These are phyloP conservation scores for Aspergillus glaucus DNA, from an alignment of 2,329 filamentous ascomycete genomes.

Conservation along the genomic window DNA sequence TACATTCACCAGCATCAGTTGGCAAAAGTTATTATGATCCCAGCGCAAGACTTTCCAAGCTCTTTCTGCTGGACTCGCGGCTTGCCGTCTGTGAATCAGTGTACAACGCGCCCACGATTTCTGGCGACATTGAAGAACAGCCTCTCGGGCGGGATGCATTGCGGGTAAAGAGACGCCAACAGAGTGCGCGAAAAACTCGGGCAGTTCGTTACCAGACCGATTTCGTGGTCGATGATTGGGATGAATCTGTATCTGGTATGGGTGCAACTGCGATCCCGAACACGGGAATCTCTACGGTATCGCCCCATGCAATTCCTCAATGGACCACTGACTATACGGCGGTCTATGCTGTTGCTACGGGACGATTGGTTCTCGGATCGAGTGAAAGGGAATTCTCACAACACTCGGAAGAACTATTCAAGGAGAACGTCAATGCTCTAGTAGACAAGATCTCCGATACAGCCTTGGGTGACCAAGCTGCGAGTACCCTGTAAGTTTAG, in stretches of 20 bases:
- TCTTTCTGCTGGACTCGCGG: conserved; percentile 28
- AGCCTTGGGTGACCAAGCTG: conserved; percentile 3
- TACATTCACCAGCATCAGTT: conserved; percentile 12
- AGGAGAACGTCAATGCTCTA: conserved; percentile 18
- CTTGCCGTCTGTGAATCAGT: conserved; percentile 31
- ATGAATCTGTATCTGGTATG: conserved; percentile 18
- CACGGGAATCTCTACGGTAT: conserved; percentile 6
- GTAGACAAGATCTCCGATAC: conserved; percentile 5
- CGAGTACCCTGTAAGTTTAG: conserved; percentile 25
- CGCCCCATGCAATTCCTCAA: conserved; percentile 12
- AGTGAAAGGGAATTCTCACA: conserved; percentile 1
- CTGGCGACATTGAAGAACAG: conserved; percentile 7
- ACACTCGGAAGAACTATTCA: conserved; percentile 11
- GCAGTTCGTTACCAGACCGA: conserved; percentile 13
- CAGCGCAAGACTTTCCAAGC: conserved; percentile 26
- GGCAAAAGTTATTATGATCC: conserved; percentile 14
- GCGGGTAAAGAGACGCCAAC: conserved; percentile 15
- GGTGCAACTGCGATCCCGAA: conserved; percentile 5
- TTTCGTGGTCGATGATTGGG: conserved; percentile 35
- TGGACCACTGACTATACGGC: conserved; percentile 26
- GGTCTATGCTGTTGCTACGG: conserved; percentile 21
- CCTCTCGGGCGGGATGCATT: conserved; percentile 14
- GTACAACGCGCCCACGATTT: conserved; percentile 16
- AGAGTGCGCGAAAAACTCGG: conserved; percentile 5
- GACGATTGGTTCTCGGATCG: conserved; percentile 5